Conservation (phyloP, 805 yeast genomes). For the Myxozyma sirexii region DNA sequence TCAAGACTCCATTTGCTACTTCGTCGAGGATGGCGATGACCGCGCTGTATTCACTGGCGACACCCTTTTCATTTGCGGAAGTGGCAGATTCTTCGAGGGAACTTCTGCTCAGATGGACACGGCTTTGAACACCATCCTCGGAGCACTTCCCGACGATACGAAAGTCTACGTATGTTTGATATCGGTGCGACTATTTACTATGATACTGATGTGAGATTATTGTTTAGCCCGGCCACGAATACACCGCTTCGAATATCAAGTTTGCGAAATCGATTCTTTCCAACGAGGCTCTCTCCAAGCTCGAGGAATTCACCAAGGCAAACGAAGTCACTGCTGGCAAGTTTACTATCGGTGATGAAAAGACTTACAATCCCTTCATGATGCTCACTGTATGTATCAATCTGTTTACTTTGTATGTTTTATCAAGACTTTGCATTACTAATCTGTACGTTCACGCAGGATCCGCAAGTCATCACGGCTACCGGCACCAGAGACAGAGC, state of each 20-base stretch:
- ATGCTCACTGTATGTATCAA: conserved; percentile 46
- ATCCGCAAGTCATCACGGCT: conserved; percentile 60
- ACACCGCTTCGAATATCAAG: conserved; percentile 77
- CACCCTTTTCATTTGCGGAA: conserved; percentile 89
- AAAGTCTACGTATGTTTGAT: conserved; percentile 55
- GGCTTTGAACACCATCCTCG: conserved; percentile 64
- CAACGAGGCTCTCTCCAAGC: conserved; percentile 55
- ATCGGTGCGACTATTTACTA: background rate
- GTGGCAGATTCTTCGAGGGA: conserved; percentile 97
- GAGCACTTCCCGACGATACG: conserved; percentile 66
- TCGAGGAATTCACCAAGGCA: conserved; percentile 54
- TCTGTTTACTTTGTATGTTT: no score
- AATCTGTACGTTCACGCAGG: no score
- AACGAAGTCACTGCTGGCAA: conserved; percentile 82
- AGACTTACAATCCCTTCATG: conserved; percentile 86
- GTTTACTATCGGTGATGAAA: conserved; percentile 84
- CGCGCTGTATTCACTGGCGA: conserved; percentile 92
- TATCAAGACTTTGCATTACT: no score
- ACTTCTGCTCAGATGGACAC: conserved; percentile 75
- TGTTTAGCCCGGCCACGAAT: conserved; percentile 89
- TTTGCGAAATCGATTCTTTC: conserved; percentile 70
- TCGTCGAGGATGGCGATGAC: conserved; percentile 68
- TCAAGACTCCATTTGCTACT: conserved; percentile 91
- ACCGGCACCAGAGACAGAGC: conserved; percentile 56
- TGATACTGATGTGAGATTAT: background rate